Percentiles rank a stretch among this genome's conserved stretches.
These are phyloP conservation scores for Phytophthora sp. DNA, from an alignment of 352 stramenopile species.

Conservation along the genomic window DNA sequence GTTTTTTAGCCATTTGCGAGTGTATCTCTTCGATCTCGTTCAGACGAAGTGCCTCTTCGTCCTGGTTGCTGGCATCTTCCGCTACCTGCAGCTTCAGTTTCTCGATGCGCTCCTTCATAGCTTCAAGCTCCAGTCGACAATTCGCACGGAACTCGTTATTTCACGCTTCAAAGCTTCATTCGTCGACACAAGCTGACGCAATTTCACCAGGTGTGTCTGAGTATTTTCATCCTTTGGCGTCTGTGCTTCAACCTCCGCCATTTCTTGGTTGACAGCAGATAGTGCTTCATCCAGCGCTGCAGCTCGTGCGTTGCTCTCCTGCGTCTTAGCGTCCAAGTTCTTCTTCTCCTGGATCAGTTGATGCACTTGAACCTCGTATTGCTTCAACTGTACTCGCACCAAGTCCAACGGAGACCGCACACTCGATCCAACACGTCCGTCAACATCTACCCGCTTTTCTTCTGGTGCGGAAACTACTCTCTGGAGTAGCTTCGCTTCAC, in stretches of 20 bases:
- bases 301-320: conserved; percentile 34
- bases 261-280: conserved; percentile 45
- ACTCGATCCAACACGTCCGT: conserved; percentile 15
- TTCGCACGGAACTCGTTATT: conserved; percentile 53
- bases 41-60: conserved; percentile 55
- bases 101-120: conserved; percentile 44
- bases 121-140: conserved; percentile 52
- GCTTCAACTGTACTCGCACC: conserved; percentile 34
- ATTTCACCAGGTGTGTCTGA: conserved; percentile 31
- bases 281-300: conserved; percentile 40
- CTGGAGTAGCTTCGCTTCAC: conserved; percentile 59
- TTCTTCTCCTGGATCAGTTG: conserved; percentile 58
- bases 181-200: conserved; percentile 49
- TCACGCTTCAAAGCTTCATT: conserved; percentile 66
- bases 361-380: conserved; percentile 43
- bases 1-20: conserved; percentile 63
- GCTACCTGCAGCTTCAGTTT: conserved; percentile 49
- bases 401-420: conserved; percentile 20
- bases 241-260: conserved; percentile 43
- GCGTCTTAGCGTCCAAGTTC: conserved; percentile 38
- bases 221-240: conserved; percentile 34
- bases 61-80: conserved; percentile 39
- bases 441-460: conserved; percentile 13
- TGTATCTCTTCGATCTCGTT: conserved; percentile 75
- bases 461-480: conserved; percentile 54